phyloP scores from a whole-genome alignment of 805 yeast species.

The Kuraishia cidri region DNA sequence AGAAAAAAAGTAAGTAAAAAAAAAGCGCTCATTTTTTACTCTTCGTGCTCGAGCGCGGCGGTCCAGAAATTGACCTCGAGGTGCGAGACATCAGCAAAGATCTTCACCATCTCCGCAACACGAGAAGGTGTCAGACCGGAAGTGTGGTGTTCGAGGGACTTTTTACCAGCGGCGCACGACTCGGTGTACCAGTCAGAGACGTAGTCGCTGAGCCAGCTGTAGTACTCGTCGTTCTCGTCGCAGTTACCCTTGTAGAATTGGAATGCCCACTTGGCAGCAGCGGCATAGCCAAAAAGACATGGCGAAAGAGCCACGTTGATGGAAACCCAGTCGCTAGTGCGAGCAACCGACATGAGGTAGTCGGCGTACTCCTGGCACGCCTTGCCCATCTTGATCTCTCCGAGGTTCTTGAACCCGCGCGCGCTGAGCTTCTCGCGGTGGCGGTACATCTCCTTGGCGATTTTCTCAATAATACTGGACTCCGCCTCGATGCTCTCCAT shows the following conservation, averaged over 20 bases:
- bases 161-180: constrained; percentile 43
- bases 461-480: constrained; percentile 37
- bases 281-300: constrained; percentile 64
- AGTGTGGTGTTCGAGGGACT: constrained; percentile 34
- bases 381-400: constrained; percentile 35
- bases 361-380: constrained; percentile 57
- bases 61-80: constrained; percentile 68
- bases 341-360: constrained; percentile 45
- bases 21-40: no score
- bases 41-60: constrained; percentile 2
- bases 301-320: constrained; percentile 66
- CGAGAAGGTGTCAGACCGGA: constrained; percentile 31
- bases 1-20: no score
- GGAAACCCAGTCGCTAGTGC: constrained; percentile 51
- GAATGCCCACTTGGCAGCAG: constrained; percentile 35
- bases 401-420: constrained; percentile 35
- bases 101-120: constrained; percentile 40
- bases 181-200: constrained; percentile 44
- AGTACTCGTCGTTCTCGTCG: constrained; percentile 17
- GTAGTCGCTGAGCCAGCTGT: constrained; percentile 58
- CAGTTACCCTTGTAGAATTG: constrained; percentile 16
- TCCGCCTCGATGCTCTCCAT: constrained; percentile 41
- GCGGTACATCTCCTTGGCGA: constrained; percentile 44
- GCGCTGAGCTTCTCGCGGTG: constrained; percentile 42
- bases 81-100: constrained; percentile 48